Evolutionary conservation across 495 filamentous ascomycete species (phyloP).

Genomic region (Neurospora tetraspora): DNA sequence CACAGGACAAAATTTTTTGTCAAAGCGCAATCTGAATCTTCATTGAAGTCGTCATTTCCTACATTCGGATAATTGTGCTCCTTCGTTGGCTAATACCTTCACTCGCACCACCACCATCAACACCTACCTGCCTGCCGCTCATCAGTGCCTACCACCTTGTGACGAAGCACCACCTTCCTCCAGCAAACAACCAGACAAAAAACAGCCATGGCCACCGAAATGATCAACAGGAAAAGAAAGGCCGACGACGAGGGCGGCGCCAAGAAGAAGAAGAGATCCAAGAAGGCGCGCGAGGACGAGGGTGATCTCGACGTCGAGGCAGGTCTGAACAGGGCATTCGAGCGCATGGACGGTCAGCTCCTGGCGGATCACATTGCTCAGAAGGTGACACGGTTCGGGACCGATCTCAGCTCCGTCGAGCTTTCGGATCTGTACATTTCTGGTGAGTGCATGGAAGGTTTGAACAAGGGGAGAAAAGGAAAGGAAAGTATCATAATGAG

Average conservation of each 20-base stretch:
- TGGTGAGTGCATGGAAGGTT: conserved; percentile 39
- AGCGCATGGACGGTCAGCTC: conserved; percentile 67
- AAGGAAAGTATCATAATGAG: neutral
- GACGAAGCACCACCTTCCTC: neutral
- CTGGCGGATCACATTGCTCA: conserved; percentile 83
- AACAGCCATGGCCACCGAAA: conserved; percentile 7
- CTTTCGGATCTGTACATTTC: conserved; percentile 72
- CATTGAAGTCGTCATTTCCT: neutral
- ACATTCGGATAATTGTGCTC: neutral
- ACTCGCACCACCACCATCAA: neutral
- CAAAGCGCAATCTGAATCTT: neutral
- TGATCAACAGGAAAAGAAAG: conserved; percentile 29
- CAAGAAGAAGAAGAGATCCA: conserved; percentile 45
- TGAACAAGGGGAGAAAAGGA: neutral
- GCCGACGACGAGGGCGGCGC: conserved; percentile 21
- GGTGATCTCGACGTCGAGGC: conserved; percentile 50
- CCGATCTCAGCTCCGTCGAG: conserved; percentile 71
- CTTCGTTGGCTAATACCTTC: neutral
- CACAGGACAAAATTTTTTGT: neutral
- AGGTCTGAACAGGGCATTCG: conserved; percentile 74
- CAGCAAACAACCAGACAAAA: neutral
- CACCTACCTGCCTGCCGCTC: neutral
- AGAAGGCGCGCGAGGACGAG: conserved; percentile 44
- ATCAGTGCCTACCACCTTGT: neutral
- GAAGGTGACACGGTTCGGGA: conserved; percentile 64